Conservation (phyloP, 345 rosid species). For the Corchorus olitorius region DNA sequence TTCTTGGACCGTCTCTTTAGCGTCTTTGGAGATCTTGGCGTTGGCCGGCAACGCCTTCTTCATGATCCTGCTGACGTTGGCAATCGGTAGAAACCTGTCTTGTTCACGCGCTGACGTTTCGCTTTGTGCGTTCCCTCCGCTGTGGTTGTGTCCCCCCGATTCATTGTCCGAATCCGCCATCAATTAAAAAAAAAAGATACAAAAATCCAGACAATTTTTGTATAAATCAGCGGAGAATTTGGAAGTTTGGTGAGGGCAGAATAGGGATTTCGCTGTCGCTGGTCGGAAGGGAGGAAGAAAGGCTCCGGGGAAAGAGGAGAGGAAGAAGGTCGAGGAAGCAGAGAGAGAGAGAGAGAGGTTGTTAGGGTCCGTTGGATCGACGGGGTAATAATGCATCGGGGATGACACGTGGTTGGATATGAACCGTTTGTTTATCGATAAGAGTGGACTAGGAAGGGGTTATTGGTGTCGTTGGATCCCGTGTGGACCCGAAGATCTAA, state of each 20-base stretch:
- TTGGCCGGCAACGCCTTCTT: conserved; percentile 72
- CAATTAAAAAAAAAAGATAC: background rate
- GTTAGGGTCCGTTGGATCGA: conserved; percentile 59
- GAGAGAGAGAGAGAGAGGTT: conserved; percentile 5
- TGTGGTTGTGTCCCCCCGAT: conserved; percentile 52
- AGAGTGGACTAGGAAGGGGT: conserved; percentile 37
- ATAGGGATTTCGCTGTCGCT: conserved; percentile 10
- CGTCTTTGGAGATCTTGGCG: conserved; percentile 79
- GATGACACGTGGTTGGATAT: conserved; percentile 48
- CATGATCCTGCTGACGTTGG: conserved; percentile 79
- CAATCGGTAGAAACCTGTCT: conserved; percentile 66
- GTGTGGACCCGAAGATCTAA: conserved; percentile 13
- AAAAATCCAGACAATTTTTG: background rate
- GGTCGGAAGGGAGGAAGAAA: conserved; percentile 6
- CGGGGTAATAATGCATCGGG: conserved; percentile 46
- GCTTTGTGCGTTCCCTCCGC: conserved; percentile 28
- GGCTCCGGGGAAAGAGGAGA: conserved; percentile 11
- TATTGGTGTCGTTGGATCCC: conserved; percentile 31
- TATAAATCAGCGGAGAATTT: background rate
- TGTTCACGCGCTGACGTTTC: conserved; percentile 59
- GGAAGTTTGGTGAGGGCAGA: background rate
- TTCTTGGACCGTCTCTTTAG: conserved; percentile 79
- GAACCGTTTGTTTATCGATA: conserved; percentile 59
- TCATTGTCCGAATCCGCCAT: conserved; percentile 84
- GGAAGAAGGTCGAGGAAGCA: background rate